Evolutionary conservation across 345 rosid species (phyloP), one percentile per base, ranked within the genome.

Genomic region (Gossypium bickii): DNA sequence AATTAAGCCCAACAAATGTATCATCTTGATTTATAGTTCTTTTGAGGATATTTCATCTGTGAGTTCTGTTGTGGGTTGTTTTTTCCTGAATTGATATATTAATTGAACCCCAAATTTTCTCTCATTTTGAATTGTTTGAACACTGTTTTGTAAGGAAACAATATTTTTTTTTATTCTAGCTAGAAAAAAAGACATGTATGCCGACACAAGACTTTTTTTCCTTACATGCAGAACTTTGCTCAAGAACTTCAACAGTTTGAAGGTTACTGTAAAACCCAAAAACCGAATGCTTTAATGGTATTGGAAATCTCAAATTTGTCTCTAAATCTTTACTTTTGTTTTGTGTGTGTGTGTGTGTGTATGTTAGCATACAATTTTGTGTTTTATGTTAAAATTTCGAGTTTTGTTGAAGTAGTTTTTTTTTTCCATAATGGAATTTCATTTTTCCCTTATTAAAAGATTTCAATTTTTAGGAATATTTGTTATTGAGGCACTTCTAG

Each of bases 211-310:
- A 6, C 70, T 88, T 79, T 91, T 29, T 86, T 83, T 74, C 94
- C 88, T 60, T 90, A 87, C 80, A 72, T 89, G 88, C 93, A 88
- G 77, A 84, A 80, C 34, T 84, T 83, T 76, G 79, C 83, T 76
- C 87, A 80, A 45, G 98, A 94, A 72, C 77, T 83, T 78, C 90
- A 87, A 68, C 94, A 84, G 67, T 85, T 88, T 66, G 97, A 91
- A 60, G 98, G 88, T 76, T 89, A 80, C 67, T 91, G 86, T 77
- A 86, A 88, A 72, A 76, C 84, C 67, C 89, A 88, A 75, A 89
- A 82, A 81, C 72, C 84, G 78, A 80, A 84, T 80, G 87, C 73
- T 84, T 89, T 89, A 51, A 70, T 82, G 93, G 97, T 90, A 86
- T 43, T 75, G 13, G 63, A 25, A 74, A 22, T 79, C 74, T 79